phyloP scores from a whole-genome alignment of 1,284 basidiomycete species.

The Leccinum angustisporum region DNA sequence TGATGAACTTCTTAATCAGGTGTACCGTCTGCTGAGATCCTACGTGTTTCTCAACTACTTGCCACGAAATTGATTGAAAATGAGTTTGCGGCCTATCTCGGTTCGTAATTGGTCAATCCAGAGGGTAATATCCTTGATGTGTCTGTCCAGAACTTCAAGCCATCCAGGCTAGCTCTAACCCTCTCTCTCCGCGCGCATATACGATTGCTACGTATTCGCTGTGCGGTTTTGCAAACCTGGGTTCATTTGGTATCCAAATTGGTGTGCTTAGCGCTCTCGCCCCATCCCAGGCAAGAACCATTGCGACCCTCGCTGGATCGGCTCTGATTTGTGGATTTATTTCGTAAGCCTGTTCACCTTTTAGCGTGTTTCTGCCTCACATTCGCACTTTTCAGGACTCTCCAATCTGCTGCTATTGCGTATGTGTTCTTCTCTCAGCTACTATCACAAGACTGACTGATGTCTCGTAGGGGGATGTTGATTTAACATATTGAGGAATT shows the following conservation, averaged over 20 bases:
- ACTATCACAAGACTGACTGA: conserved; percentile 7
- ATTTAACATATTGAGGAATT: conserved; percentile 31
- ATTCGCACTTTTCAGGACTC: conserved; percentile 38
- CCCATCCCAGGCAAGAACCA: conserved; percentile 70
- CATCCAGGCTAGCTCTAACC: conserved; percentile 48
- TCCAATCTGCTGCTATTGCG: conserved; percentile 74
- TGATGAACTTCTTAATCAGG: conserved; percentile 36
- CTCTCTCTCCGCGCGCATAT: conserved; percentile 70
- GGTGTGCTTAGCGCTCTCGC: conserved; percentile 85
- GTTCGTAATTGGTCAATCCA: conserved; percentile 27
- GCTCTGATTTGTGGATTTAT: conserved; percentile 84
- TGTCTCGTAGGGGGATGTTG: conserved; percentile 47
- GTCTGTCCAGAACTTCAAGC: conserved; percentile 46
- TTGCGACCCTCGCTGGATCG: conserved; percentile 69
- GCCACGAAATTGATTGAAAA: conserved; percentile 87
- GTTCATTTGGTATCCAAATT: conserved; percentile 87
- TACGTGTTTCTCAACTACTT: conserved; percentile 75
- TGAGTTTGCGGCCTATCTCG: conserved; percentile 81
- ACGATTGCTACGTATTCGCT: conserved; percentile 82
- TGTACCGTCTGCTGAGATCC: conserved; percentile 71
- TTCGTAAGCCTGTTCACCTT: conserved; percentile 36
- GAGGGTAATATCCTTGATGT: neutral
- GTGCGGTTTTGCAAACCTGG: conserved; percentile 89
- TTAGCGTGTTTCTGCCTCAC: neutral
- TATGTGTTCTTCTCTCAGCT: conserved; percentile 37